Conservation (phyloP, 1,284 basidiomycete species). For the Cutaneotrichosporon sp. region DNA sequence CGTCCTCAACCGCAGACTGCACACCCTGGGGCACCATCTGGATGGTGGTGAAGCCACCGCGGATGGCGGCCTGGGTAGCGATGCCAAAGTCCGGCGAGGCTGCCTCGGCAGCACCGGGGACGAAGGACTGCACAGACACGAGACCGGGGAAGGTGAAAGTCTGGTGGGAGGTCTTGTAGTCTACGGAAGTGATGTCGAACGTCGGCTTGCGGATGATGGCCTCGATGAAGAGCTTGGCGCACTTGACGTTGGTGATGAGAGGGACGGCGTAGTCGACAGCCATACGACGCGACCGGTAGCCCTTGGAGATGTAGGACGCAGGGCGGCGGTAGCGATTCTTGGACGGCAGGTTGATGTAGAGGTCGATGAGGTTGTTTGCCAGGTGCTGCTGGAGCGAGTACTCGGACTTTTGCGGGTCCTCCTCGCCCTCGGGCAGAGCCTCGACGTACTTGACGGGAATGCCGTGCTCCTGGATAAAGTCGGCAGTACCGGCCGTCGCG, state of each 20-base stretch:
- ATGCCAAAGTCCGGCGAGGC: conserved; percentile 62
- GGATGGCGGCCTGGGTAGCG: conserved; percentile 72
- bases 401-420: conserved; percentile 80
- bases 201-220: conserved; percentile 82
- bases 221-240: conserved; percentile 94
- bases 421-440: conserved; percentile 66
- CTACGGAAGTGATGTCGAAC: conserved; percentile 82
- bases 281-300: conserved; percentile 94
- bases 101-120: conserved; percentile 62
- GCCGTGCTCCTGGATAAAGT: conserved; percentile 74
- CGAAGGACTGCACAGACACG: conserved; percentile 80
- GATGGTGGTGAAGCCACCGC: conserved; percentile 79
- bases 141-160: conserved; percentile 90
- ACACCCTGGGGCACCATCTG: conserved; percentile 71
- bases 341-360: conserved; percentile 98
- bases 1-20: conserved; percentile 61
- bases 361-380: conserved; percentile 92
- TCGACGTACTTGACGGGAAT: conserved; percentile 74
- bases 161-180: conserved; percentile 90
- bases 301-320: conserved; percentile 94
- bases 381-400: conserved; percentile 92
- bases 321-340: conserved; percentile 98
- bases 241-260: conserved; percentile 97
- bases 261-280: conserved; percentile 99
- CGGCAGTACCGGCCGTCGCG: conserved; percentile 92